phyloP scores from a whole-genome alignment of 768 basidiomycete species.

The Tulasnella sp. region DNA sequence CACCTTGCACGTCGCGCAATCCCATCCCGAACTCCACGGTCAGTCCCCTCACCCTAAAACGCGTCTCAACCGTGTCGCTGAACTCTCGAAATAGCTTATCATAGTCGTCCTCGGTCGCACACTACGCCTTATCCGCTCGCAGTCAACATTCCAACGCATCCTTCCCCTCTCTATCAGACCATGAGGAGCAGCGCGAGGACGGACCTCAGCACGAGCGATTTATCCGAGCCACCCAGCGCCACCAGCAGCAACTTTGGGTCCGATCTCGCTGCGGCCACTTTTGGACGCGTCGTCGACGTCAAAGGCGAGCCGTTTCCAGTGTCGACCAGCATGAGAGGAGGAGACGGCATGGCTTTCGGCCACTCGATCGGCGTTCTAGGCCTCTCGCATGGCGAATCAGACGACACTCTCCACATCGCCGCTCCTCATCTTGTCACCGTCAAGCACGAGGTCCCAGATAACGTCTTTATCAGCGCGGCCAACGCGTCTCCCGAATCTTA shows the following conservation, averaged over 20 bases:
- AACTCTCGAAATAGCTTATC: not conserved
- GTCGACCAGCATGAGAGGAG: not conserved
- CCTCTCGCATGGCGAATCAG: slow-evolving; percentile 1
- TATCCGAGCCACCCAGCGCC: slow-evolving; percentile 16
- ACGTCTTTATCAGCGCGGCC: not conserved
- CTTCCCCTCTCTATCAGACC: not conserved
- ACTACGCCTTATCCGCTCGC: slow-evolving; percentile 12
- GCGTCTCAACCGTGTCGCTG: not conserved
- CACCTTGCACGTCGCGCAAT: slow-evolving; percentile 14
- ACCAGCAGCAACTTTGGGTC: slow-evolving; percentile 16
- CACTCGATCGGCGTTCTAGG: not conserved
- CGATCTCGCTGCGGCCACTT: not conserved
- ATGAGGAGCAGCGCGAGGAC: not conserved
- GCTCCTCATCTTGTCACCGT: not conserved
- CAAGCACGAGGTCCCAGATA: not conserved
- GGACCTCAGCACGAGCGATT: slow-evolving; percentile 13
- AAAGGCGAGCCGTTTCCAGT: not conserved
- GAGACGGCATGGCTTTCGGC: not conserved
- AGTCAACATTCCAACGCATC: slow-evolving; percentile 7
- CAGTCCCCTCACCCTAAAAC: not conserved
- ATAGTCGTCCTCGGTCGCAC: slow-evolving; percentile 13
- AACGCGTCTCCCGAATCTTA: not conserved
- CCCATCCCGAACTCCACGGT: not conserved
- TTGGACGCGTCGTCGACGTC: not conserved
- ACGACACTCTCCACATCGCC: not conserved